phyloP scores from a whole-genome alignment of 768 basidiomycete species.

The Strobilomyces echinocephalus region DNA sequence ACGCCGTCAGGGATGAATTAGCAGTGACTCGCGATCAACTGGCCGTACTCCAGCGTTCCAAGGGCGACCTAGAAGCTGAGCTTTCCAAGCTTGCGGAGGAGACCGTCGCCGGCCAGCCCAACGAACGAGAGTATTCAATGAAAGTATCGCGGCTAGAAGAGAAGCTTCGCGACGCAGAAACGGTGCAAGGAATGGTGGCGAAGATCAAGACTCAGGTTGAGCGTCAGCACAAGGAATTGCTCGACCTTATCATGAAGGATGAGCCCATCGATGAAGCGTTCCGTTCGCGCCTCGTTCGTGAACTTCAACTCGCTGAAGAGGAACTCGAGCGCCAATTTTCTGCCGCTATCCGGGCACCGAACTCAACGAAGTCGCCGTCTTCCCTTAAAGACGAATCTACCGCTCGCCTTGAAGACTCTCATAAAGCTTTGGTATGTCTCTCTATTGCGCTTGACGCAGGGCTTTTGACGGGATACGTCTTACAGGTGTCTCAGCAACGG shows the following conservation, averaged over 20 bases:
- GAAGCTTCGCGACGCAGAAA: slow-evolving; percentile 54
- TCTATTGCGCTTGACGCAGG: background rate
- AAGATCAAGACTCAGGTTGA: slow-evolving; percentile 60
- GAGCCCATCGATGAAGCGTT: slow-evolving; percentile 57
- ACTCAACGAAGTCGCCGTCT: slow-evolving; percentile 49
- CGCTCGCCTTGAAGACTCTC: slow-evolving; percentile 60
- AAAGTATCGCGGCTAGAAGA: slow-evolving; percentile 60
- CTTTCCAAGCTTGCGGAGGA: slow-evolving; percentile 63
- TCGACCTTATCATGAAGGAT: slow-evolving; percentile 55
- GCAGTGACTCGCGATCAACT: slow-evolving; percentile 54
- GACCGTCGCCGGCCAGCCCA: slow-evolving; percentile 45
- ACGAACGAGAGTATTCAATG: slow-evolving; percentile 60
- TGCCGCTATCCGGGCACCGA: slow-evolving; percentile 29
- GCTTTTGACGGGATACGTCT: background rate
- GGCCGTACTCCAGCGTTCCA: slow-evolving; percentile 50
- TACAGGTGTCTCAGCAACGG: slow-evolving; percentile 62
- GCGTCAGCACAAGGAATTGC: slow-evolving; percentile 67
- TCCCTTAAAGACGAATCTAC: slow-evolving; percentile 25
- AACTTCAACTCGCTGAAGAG: slow-evolving; percentile 59
- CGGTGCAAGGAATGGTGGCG: slow-evolving; percentile 43
- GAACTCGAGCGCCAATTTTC: slow-evolving; percentile 22
- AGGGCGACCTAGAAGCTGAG: slow-evolving; percentile 62
- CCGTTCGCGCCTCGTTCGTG: slow-evolving; percentile 56
- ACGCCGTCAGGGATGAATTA: slow-evolving; percentile 50
- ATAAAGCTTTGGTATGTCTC: slow-evolving; percentile 57